These are phyloP conservation scores for Tetrapisispora pingtungensis DNA, from an alignment of 805 yeast species.

Conservation along the genomic window DNA sequence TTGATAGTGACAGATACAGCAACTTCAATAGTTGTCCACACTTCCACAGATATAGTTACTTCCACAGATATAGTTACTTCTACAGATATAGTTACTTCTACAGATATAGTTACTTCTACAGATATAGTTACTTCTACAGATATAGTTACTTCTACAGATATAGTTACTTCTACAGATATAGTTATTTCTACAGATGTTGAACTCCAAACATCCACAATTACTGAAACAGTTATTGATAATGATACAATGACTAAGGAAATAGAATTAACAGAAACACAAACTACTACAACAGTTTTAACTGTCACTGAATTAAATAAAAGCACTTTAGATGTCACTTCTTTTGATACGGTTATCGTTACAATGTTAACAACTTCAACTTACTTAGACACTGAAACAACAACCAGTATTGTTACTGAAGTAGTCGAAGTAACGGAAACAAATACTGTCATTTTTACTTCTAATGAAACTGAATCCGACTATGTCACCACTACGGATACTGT, in stretches of 20 bases:
- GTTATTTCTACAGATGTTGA: neutral
- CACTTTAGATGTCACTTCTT: no score
- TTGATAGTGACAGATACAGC: neutral
- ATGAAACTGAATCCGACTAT: neutral
- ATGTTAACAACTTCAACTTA: neutral
- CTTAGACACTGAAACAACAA: neutral
- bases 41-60: neutral
- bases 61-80: no score
- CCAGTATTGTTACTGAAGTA: no score
- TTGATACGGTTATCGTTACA: no score
- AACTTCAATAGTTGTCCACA: neutral
- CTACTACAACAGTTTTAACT: no score
- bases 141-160: neutral
- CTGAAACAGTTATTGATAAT: neutral
- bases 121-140: neutral
- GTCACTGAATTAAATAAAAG: no score
- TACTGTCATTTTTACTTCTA: neutral
- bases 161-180: neutral
- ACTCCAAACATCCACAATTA: neutral
- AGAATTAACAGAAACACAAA: no score
- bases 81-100: no score
- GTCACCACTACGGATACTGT: neutral
- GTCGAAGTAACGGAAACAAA: no score
- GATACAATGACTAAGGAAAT: neutral
- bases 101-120: no score